Percentiles rank a stretch among this genome's conserved stretches.
phyloP scores from a whole-genome alignment of 78 protist species.

The Dictyostelium firmibasis region DNA sequence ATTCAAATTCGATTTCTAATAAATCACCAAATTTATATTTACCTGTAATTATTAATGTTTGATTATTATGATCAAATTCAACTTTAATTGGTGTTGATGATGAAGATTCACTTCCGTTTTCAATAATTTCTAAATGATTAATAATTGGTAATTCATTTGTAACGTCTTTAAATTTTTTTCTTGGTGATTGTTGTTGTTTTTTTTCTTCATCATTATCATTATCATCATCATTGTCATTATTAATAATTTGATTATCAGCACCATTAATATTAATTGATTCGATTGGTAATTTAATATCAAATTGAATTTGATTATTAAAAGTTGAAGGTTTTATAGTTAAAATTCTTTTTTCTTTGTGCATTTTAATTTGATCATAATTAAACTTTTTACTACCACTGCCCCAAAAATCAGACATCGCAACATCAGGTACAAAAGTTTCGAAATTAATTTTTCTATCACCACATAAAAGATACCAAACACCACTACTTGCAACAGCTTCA shows the following conservation, averaged over 20 bases:
- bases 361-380: conserved; percentile 25
- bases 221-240: too few species aligned
- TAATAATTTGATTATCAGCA: background rate
- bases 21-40: background rate
- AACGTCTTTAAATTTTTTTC: background rate
- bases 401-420: conserved; percentile 70
- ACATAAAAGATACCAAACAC: conserved; percentile 48
- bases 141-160: conserved; percentile 17
- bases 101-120: background rate
- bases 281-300: background rate
- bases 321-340: background rate
- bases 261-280: background rate
- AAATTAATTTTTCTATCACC: conserved; percentile 37
- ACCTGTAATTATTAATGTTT: conserved; percentile 14
- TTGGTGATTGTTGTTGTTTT: background rate
- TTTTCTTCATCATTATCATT: background rate
- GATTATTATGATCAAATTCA: conserved; percentile 6
- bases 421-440: conserved; percentile 75
- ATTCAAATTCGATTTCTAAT: background rate
- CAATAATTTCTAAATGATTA: background rate
- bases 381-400: conserved; percentile 47
- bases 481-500: conserved; percentile 42
- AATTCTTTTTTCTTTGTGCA: conserved; percentile 12
- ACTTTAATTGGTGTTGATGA: background rate
- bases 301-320: background rate